Evolutionary conservation across 116 monocot species (phyloP), one percentile per base, ranked within the genome.

Genomic region (Posidonia oceanica): DNA sequence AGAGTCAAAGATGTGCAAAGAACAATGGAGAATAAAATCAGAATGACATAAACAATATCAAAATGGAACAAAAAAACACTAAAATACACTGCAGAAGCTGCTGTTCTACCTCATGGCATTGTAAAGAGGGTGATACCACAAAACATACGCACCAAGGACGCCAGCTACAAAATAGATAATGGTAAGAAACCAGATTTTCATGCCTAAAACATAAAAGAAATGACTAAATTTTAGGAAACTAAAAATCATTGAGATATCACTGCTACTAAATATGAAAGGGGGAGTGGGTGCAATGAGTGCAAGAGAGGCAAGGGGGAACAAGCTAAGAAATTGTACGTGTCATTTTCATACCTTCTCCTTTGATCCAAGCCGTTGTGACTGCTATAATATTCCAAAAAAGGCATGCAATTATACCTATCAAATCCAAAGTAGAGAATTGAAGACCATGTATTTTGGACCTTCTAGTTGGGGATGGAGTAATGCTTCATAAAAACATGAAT

Each of bases 101-200:
- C 21, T 58, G 17, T 6, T 21, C 48, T 36, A 90, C 94, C 85
- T 90, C 90, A 94, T 84, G 29, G 94, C 91, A 39, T 75, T 83
- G 75, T 94, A 94, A 18, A 94, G 75, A 74, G 94, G 94, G 69
- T 88, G 75, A 59, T 94, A 94, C 94, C 94, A 94, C 56, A 94
- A 80, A 41, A 90, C 78, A 76, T 86, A 94, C 64, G 94, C 90
- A 67, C 90, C 82, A 59, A 88, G 91, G 51, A 58, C 58, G 53
- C 94, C 94, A 73, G 75, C 67, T 53, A 91, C 56, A 60, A 91
- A 91, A 80, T 95, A 95, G 22, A 95, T 95, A 23, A 71, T 67
- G 16, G 94, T 80, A 63, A 95, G 91, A 63, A 95, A 81, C 72
- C 88, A 91, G 15, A 95, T 88, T 61, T 80, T 88, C 7, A 87